phyloP scores from a whole-genome alignment of 169 alveolate genomes.

The Babesia ovata region DNA sequence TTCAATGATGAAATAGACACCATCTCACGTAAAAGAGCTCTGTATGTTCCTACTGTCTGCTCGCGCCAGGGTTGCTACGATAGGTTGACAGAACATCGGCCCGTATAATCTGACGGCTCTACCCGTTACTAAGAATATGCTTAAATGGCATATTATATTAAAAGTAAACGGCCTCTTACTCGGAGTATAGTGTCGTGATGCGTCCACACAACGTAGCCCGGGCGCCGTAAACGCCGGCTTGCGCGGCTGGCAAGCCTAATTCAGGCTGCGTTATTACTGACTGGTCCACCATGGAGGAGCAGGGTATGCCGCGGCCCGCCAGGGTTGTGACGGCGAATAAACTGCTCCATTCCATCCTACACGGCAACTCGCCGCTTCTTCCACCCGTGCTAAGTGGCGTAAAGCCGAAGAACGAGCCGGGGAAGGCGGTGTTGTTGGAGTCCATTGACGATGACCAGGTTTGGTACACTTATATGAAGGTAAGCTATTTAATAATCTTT shows the following conservation, averaged over 20 bases:
- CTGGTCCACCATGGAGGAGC: slow-evolving; percentile 18
- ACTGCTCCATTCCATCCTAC: slow-evolving; percentile 50
- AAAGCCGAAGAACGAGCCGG: slow-evolving; percentile 38
- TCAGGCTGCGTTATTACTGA: neutral
- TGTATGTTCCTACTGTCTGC: too few species aligned
- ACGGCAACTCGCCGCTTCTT: slow-evolving; percentile 37
- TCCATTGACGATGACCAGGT: slow-evolving; percentile 52
- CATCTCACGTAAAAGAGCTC: too few species aligned
- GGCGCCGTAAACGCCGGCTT: too few species aligned
- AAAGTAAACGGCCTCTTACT: too few species aligned
- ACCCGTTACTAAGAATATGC: too few species aligned
- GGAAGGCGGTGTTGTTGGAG: slow-evolving; percentile 30
- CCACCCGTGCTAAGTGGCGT: slow-evolving; percentile 30
- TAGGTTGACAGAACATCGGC: too few species aligned
- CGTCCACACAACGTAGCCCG: too few species aligned
- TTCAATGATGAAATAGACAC: too few species aligned
- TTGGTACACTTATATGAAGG: slow-evolving; percentile 59
- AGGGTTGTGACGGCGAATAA: slow-evolving; percentile 55
- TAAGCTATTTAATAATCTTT: neutral
- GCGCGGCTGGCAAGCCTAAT: neutral
- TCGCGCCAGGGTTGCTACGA: too few species aligned
- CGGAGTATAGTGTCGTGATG: too few species aligned
- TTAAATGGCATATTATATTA: too few species aligned
- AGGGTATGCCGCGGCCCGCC: slow-evolving; percentile 6
- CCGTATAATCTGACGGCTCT: too few species aligned